A percentile compares a stretch with the other conserved stretches of the same genome.
These are phyloP conservation scores for Xylariomycetidae sp. DNA, from an alignment of 2,329 filamentous ascomycete genomes.

Conservation along the genomic window DNA sequence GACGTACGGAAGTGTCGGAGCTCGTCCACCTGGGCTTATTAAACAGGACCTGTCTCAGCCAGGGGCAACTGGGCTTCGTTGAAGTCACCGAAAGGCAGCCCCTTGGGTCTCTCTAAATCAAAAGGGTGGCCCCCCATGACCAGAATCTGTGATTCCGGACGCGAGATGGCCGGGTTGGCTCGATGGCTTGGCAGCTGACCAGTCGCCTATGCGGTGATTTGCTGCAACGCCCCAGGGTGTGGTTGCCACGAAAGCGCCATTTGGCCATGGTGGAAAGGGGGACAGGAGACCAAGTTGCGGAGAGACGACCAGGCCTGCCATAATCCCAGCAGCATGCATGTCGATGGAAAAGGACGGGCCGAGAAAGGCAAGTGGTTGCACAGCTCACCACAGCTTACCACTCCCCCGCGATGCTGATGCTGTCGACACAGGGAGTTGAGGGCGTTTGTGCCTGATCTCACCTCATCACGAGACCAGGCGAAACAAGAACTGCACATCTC, in stretches of 20 bases:
- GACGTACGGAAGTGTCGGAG: neutral
- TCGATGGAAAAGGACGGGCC: constrained; percentile 20
- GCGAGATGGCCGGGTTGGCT: neutral
- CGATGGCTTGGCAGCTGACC: constrained; percentile 8
- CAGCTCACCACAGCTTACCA: constrained; percentile 17
- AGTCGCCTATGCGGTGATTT: constrained; percentile 10
- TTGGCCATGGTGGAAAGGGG: too few relatives aligned
- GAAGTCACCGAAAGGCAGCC: neutral
- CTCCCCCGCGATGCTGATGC: neutral
- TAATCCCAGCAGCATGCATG: constrained; percentile 18
- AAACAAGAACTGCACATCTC: constrained; percentile 1
- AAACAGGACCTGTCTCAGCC: neutral
- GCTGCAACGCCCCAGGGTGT: constrained; percentile 5
- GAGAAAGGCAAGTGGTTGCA: constrained; percentile 20
- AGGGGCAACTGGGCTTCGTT: neutral
- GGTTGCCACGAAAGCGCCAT: too few relatives aligned
- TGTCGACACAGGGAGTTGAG: neutral
- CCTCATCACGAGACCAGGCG: neutral
- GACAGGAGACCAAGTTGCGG: constrained; percentile 7
- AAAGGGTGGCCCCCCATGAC: too few relatives aligned
- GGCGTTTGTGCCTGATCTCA: neutral
- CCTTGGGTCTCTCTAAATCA: too few relatives aligned
- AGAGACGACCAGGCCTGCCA: constrained; percentile 10
- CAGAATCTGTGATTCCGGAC: neutral
- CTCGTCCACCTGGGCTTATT: neutral